Evolutionary conservation across 177 flowering plant genomes (phyloP).

Genomic region (Vitis hybrid): DNA sequence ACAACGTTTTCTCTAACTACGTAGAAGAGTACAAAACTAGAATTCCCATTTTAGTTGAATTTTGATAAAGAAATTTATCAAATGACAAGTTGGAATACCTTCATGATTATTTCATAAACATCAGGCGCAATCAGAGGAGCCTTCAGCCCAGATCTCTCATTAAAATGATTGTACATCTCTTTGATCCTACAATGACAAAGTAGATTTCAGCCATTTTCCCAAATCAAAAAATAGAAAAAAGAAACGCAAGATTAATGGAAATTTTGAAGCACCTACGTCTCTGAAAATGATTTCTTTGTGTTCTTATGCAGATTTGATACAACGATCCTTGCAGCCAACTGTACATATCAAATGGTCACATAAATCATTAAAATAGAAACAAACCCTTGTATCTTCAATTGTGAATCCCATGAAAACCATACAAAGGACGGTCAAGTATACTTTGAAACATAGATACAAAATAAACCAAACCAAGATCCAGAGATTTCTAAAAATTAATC

Average conservation of each 20-base stretch:
- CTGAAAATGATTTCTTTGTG: constrained; percentile 89
- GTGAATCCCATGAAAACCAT: background rate
- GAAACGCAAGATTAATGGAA: background rate
- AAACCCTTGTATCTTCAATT: background rate
- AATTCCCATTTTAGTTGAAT: too few species aligned
- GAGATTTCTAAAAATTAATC: too few species aligned
- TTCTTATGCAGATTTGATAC: constrained; percentile 97
- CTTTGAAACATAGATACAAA: too few species aligned
- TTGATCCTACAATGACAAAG: constrained; percentile 55
- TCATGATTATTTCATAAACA: constrained; percentile 90
- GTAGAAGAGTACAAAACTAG: too few species aligned
- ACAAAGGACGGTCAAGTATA: background rate
- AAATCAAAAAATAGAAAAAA: background rate
- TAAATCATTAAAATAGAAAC: background rate
- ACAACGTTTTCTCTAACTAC: too few species aligned
- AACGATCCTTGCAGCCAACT: constrained; percentile 96
- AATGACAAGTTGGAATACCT: constrained; percentile 43
- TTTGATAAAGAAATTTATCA: background rate
- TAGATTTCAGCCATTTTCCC: background rate
- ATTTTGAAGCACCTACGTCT: constrained; percentile 60
- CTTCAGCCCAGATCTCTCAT: constrained; percentile 74
- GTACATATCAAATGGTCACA: constrained; percentile 6
- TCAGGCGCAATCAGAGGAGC: constrained; percentile 93
- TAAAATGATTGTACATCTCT: constrained; percentile 72
- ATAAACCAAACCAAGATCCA: too few species aligned